These are phyloP conservation scores for Fagopyrum esculentum DNA, from an alignment of 148 eudicot genomes.

Conservation along the genomic window DNA sequence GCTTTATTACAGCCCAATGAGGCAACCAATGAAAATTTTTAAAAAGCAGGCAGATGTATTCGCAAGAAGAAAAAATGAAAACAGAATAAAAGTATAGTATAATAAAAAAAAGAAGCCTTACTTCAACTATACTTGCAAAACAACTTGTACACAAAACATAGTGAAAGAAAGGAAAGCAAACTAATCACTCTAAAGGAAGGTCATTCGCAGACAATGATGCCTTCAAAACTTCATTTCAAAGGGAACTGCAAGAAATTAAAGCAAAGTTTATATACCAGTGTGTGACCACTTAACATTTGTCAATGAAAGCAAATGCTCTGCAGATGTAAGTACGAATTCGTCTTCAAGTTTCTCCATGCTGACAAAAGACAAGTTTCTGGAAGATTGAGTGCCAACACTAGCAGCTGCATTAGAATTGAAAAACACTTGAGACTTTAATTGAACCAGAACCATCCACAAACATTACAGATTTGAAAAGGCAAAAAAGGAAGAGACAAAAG, in stretches of 20 bases:
- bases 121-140: too few relatives aligned
- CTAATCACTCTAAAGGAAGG: neutral
- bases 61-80: too few relatives aligned
- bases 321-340: constrained; percentile 79
- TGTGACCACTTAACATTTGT: constrained; percentile 63
- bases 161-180: neutral
- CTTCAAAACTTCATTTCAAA: neutral
- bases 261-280: constrained; percentile 40
- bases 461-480: neutral
- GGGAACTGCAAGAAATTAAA: neutral
- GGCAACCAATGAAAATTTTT: neutral
- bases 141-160: neutral
- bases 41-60: neutral
- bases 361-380: constrained; percentile 38
- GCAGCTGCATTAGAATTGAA: constrained; percentile 35
- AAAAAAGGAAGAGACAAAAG: neutral
- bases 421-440: neutral
- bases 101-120: too few relatives aligned
- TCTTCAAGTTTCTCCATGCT: constrained; percentile 82
- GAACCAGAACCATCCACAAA: neutral
- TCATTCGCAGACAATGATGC: neutral
- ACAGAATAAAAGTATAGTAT: too few relatives aligned
- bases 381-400: constrained; percentile 31
- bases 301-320: constrained; percentile 70
- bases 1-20: neutral